Conservation (phyloP, 306 rosid genomes). For the Quercus cerris region DNA sequence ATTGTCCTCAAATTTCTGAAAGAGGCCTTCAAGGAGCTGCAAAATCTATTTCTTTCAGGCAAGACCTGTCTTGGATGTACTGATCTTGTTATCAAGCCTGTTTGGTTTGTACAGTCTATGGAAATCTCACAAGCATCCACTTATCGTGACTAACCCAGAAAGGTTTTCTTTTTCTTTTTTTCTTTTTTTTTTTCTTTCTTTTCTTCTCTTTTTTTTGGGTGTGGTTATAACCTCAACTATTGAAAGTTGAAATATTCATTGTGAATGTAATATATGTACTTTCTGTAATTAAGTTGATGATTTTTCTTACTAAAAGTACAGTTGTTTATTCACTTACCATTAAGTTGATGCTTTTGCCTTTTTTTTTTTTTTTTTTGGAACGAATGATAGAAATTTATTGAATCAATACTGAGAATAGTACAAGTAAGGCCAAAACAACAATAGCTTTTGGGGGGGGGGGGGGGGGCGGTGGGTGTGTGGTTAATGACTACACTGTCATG, state of each 20-base stretch:
- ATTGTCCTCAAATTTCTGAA: slow-evolving; percentile 86
- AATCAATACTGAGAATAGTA: too few species aligned
- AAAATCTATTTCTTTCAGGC: slow-evolving; percentile 61
- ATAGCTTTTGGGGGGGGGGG: too few species aligned
- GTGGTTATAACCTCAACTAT: neutral
- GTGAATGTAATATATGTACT: slow-evolving; percentile 19
- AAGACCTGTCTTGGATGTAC: slow-evolving; percentile 86
- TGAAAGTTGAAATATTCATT: neutral
- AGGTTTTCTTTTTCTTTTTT: neutral
- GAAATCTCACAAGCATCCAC: neutral
- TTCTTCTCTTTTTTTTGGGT: neutral
- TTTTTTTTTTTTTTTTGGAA: too few species aligned
- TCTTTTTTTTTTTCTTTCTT: neutral
- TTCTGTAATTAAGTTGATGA: neutral
- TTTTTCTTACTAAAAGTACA: too few species aligned
- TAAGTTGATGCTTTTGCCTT: too few species aligned
- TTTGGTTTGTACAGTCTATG: slow-evolving; percentile 4
- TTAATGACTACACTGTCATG: too few species aligned
- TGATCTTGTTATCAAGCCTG: slow-evolving; percentile 21
- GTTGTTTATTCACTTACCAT: too few species aligned
- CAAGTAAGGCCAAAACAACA: too few species aligned
- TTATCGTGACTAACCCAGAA: neutral
- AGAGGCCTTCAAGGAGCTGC: slow-evolving; percentile 76
- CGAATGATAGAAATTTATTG: too few species aligned
- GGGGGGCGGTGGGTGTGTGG: too few species aligned